Evolutionary conservation across 2,329 filamentous ascomycete species (phyloP).

Genomic region (Venturiaceae sp.): DNA sequence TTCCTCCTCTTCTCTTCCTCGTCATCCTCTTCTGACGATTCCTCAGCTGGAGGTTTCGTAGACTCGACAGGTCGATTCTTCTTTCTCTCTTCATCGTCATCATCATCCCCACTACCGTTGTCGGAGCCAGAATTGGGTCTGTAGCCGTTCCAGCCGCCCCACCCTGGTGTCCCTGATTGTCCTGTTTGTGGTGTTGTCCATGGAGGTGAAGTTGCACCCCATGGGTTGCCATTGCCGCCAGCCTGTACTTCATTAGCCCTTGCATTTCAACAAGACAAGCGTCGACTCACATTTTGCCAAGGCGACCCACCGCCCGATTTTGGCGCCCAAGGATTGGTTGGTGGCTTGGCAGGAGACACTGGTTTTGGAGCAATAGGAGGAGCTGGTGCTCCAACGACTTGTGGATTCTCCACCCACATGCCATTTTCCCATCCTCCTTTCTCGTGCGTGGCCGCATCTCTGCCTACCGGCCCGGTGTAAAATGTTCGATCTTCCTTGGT

Average conservation of each 20-base stretch:
- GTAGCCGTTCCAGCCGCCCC: background rate
- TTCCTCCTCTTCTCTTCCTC: background rate
- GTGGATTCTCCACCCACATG: background rate
- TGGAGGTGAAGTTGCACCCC: background rate
- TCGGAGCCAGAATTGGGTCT: background rate
- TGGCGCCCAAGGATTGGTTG: background rate
- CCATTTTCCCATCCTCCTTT: constrained; percentile 2
- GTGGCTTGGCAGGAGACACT: background rate
- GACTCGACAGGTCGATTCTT: background rate
- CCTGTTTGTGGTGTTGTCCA: background rate
- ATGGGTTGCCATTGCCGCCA: background rate
- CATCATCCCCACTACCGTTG: background rate
- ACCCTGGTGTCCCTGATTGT: background rate
- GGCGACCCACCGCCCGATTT: background rate
- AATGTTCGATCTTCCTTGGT: background rate
- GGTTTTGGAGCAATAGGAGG: background rate
- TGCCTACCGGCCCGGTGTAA: background rate
- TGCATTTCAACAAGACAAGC: background rate
- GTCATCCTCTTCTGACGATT: background rate
- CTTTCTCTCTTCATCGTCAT: background rate
- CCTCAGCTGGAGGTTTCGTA: background rate
- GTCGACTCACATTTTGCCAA: background rate
- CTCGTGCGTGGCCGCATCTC: background rate
- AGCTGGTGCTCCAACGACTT: background rate
- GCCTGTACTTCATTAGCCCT: background rate